Evolutionary conservation across 2,329 filamentous ascomycete species (phyloP).

Genomic region (Fonsecaea multimorphosa): DNA sequence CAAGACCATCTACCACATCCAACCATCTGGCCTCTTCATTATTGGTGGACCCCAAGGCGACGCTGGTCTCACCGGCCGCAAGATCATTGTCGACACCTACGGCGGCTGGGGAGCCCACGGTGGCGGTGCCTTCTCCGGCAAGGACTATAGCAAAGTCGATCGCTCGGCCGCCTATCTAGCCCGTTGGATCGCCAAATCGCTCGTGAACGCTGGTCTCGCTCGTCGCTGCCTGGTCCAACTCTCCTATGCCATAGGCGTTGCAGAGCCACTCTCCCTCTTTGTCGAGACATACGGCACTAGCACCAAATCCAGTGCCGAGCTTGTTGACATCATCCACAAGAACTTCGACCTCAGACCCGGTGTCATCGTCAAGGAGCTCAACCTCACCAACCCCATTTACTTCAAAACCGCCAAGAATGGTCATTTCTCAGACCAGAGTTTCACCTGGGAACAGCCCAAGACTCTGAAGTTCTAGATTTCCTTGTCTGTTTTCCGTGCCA

Average conservation of each 20-base stretch:
- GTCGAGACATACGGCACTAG: slow-evolving; percentile 98
- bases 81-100: slow-evolving; percentile 99
- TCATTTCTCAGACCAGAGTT: slow-evolving; percentile 98
- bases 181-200: slow-evolving; percentile 98
- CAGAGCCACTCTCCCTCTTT: slow-evolving; percentile 96
- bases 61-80: slow-evolving; percentile 95
- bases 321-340: slow-evolving; percentile 89
- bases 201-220: slow-evolving; percentile 85
- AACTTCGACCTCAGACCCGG: slow-evolving; percentile 99
- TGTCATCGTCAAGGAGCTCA: slow-evolving; percentile 97
- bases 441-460: slow-evolving; percentile 99
- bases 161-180: slow-evolving; percentile 96
- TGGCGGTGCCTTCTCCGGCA: slow-evolving; percentile 99
- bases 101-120: slow-evolving; percentile 99
- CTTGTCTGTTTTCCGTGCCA: slow-evolving; percentile 6
- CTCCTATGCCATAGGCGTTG: slow-evolving; percentile 98
- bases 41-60: slow-evolving; percentile 99
- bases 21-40: slow-evolving; percentile 98
- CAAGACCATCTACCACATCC: slow-evolving; percentile 95
- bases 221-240: slow-evolving; percentile 96
- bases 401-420: slow-evolving; percentile 98
- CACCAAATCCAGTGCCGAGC: slow-evolving; percentile 83
- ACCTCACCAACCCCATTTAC: slow-evolving; percentile 96
- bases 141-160: slow-evolving; percentile 99
- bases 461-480: slow-evolving; percentile 79